phyloP scores from a whole-genome alignment of 2,329 filamentous ascomycete species.

The Magnaporthiopsis poae region DNA sequence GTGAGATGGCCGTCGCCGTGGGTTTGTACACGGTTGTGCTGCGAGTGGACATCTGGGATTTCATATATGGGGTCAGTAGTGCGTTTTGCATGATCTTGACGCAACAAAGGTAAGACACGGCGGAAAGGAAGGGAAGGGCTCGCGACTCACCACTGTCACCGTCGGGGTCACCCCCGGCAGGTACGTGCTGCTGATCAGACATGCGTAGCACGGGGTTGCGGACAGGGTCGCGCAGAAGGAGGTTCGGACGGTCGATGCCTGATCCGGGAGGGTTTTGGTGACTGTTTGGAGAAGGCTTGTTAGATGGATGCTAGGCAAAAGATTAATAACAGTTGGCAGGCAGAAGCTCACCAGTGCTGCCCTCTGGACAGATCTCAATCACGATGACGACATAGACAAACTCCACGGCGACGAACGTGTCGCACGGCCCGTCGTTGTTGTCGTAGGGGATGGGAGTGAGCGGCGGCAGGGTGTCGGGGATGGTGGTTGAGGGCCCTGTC shows the following conservation, averaged over 20 bases:
- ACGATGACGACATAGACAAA: slow-evolving; percentile 22
- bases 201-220: slow-evolving; percentile 21
- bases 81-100: neutral
- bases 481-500: neutral
- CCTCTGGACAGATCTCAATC: slow-evolving; percentile 19
- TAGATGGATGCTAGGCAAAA: neutral
- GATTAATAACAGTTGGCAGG: neutral
- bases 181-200: slow-evolving; percentile 16
- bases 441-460: neutral
- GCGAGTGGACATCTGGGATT: neutral
- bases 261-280: slow-evolving; percentile 15
- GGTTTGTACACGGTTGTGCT: neutral
- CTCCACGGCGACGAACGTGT: slow-evolving; percentile 22
- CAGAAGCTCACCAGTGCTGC: slow-evolving; percentile 15
- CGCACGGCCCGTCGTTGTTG: slow-evolving; percentile 10
- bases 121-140: too few relatives aligned
- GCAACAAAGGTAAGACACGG: neutral
- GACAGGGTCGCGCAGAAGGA: slow-evolving; percentile 21
- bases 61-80: too few relatives aligned
- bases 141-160: slow-evolving; percentile 1
- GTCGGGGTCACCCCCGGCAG: neutral
- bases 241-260: slow-evolving; percentile 17
- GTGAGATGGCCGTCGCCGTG: neutral
- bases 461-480: neutral
- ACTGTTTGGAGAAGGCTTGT: slow-evolving; percentile 9